Base-by-base conservation (phyloP, 805 yeast genomes). In the Nakazawaea populi region DNA sequence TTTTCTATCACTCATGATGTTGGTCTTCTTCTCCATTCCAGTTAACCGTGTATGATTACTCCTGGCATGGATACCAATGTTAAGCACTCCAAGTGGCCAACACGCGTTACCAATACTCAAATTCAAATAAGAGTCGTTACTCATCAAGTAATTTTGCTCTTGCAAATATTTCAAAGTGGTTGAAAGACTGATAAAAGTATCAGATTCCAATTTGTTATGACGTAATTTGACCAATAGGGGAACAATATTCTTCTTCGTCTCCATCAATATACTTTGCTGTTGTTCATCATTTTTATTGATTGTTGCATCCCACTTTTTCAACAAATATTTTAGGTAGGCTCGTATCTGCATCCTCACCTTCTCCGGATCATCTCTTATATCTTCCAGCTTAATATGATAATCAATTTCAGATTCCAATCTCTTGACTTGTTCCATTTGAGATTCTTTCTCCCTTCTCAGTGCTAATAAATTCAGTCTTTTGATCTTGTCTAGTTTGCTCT, bases 11-110 rank as follows among this genome's bases (percentile, higher is more conserved):
- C 81, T 79, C 90, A 89, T 84, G 34, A 89, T 85, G 62, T 86
- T 87, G 11, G 94, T 83, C 8, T 73, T 60, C 51, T 62, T 59
- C 31, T 72, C 69, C 44, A 73, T 73, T 18, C 82, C 80, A 5
- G 80, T 73, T 35, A 85, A 76, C 56, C 77, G 79, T 52, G 75
- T 72, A 48, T 79, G 82, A 1, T 86, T 82, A 50, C 83, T 77
- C 53, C 96, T 69, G 9, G 82, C 83, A 62, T 89, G 96, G 52
- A 89, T 87, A 46, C 94, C 89, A 12, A 89, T 85, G 51, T 79
- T 79, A 6, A 81, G 71, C 11, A 89, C 87, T 30, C 96, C 97
- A 56, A 89, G 85, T 2, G 97, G 97, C 96, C 96, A 89, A 4
- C 94, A 91, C 2, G 86, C 89, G 57, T 88, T 87, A 1, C 96